These are phyloP conservation scores for Fusarium vanettenii DNA, from an alignment of 2,329 filamentous ascomycete genomes.

Conservation along the genomic window DNA sequence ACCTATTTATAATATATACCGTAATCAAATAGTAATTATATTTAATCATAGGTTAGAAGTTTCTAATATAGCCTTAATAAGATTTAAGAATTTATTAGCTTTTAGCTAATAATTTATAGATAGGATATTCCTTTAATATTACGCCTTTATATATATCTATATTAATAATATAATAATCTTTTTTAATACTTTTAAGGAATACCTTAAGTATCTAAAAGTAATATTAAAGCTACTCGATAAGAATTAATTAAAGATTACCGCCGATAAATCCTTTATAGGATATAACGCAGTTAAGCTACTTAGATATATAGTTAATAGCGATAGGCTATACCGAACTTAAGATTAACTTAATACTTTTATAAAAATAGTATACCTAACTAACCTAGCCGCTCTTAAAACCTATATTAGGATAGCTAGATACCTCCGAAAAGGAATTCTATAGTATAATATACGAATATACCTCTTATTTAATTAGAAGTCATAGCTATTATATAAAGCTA, in stretches of 20 bases:
- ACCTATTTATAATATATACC: neutral
- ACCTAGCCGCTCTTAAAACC: fast-evolving
- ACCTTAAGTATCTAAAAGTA: no score
- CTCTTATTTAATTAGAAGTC: no score
- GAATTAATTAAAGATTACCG: neutral
- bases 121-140: neutral
- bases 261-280: neutral
- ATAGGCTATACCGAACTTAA: neutral
- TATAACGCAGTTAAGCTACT: no score
- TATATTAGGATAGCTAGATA: neutral
- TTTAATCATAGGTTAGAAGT: neutral
- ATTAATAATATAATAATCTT: neutral
- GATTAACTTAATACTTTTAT: neutral
- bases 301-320: no score
- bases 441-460: no score
- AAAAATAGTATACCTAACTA: neutral
- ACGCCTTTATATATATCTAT: neutral
- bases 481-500: no score
- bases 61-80: neutral
- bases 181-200: no score
- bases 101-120: neutral
- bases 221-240: neutral
- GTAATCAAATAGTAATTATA: neutral
- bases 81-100: neutral
- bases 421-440: neutral